Evolutionary conservation across 1,284 basidiomycete species (phyloP).

Genomic region (Phylloporus sp.): DNA sequence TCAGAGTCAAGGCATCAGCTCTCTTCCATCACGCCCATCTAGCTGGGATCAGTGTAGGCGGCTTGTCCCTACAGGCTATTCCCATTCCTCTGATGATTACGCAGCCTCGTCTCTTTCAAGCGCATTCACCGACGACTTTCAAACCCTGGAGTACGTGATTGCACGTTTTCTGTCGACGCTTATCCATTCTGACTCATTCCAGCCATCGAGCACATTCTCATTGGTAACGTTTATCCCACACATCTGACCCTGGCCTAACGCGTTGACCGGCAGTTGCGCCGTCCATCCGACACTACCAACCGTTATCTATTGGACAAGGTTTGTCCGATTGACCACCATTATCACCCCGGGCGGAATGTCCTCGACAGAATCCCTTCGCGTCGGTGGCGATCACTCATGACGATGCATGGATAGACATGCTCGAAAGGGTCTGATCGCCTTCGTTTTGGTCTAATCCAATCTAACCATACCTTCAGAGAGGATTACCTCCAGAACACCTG

Average conservation of each 20-base stretch:
- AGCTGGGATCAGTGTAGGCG: constrained; percentile 67
- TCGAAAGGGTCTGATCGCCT: not conserved
- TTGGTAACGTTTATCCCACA: too few species aligned
- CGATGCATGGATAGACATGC: not conserved
- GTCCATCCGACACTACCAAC: constrained; percentile 16
- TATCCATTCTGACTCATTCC: too few species aligned
- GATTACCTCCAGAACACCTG: not conserved
- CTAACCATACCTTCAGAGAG: not conserved
- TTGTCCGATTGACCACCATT: not conserved
- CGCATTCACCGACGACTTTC: constrained; percentile 63
- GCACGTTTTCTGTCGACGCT: constrained; percentile 67
- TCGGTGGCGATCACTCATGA: constrained; percentile 9
- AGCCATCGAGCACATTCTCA: too few species aligned
- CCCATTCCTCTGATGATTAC: constrained; percentile 27
- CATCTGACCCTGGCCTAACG: too few species aligned
- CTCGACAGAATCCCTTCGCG: not conserved
- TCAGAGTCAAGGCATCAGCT: constrained; percentile 78
- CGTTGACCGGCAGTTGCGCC: not conserved
- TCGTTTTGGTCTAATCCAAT: not conserved
- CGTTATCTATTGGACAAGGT: constrained; percentile 13
- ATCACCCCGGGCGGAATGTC: not conserved
- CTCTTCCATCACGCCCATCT: constrained; percentile 72
- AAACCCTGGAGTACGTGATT: constrained; percentile 67
- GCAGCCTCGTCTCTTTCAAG: constrained; percentile 53
- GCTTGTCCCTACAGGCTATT: constrained; percentile 21